These are phyloP conservation scores for Mycocentrospora acerina DNA, from an alignment of 2,329 filamentous ascomycete species.

Conservation along the genomic window DNA sequence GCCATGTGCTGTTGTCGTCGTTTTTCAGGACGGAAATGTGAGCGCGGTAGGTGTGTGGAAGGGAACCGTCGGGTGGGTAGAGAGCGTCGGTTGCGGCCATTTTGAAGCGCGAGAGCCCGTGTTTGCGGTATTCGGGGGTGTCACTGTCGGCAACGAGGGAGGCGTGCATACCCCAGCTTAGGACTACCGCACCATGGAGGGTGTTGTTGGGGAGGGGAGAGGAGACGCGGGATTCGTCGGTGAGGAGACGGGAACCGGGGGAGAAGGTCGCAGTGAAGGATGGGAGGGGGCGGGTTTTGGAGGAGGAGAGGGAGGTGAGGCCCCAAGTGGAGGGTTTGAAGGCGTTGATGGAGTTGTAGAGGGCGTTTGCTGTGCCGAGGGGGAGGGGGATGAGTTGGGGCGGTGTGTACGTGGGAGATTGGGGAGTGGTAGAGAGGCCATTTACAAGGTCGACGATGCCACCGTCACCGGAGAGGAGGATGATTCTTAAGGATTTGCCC, in stretches of 20 bases:
- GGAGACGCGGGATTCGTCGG: slow-evolving; percentile 49
- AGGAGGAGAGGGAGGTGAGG: slow-evolving; percentile 41
- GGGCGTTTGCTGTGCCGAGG: slow-evolving; percentile 53
- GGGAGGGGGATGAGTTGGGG: slow-evolving; percentile 60
- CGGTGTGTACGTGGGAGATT: slow-evolving; percentile 41
- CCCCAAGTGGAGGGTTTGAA: slow-evolving; percentile 45
- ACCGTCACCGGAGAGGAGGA: slow-evolving; percentile 86
- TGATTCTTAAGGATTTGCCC: slow-evolving; percentile 53
- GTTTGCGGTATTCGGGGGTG: slow-evolving; percentile 74
- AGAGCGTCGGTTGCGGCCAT: slow-evolving; percentile 81
- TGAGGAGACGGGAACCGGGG: slow-evolving; percentile 44
- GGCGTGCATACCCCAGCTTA: slow-evolving; percentile 88
- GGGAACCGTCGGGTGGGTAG: slow-evolving; percentile 54
- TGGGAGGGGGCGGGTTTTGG: slow-evolving; percentile 41
- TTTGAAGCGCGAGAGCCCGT: slow-evolving; percentile 75
- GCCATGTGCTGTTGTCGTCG: slow-evolving; percentile 24
- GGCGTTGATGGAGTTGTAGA: slow-evolving; percentile 49
- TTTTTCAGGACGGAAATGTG: slow-evolving; percentile 48
- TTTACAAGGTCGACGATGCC: slow-evolving; percentile 83
- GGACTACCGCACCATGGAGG: slow-evolving; percentile 76
- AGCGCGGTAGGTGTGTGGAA: slow-evolving; percentile 60
- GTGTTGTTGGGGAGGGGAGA: slow-evolving; percentile 28
- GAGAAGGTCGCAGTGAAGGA: slow-evolving; percentile 50
- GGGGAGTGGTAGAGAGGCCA: slow-evolving; percentile 49
- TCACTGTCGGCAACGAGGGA: slow-evolving; percentile 89